These are phyloP conservation scores for Saprolegnia diclina DNA, from an alignment of 352 stramenopile species.

Conservation along the genomic window DNA sequence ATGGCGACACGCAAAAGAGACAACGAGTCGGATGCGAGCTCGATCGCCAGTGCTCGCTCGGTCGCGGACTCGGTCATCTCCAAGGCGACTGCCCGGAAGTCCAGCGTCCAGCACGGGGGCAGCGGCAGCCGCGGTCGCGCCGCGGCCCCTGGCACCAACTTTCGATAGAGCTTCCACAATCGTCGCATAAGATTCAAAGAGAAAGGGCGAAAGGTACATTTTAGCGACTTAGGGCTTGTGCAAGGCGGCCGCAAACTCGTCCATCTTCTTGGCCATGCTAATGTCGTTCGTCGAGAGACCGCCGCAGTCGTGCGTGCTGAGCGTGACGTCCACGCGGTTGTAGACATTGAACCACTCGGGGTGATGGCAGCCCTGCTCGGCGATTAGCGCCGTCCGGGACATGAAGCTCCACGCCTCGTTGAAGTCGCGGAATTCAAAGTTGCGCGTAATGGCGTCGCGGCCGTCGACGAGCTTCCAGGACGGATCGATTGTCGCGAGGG, in stretches of 20 bases:
- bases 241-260: slow-evolving; percentile 41
- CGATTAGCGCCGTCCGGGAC: slow-evolving; percentile 57
- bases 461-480: slow-evolving; percentile 47
- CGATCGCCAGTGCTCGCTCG: slow-evolving; percentile 49
- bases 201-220: no score
- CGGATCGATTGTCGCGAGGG: slow-evolving; percentile 40
- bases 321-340: slow-evolving; percentile 94
- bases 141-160: neutral
- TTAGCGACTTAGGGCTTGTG: neutral
- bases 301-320: slow-evolving; percentile 94
- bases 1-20: slow-evolving; percentile 44
- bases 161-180: slow-evolving; percentile 3
- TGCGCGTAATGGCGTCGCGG: slow-evolving; percentile 77
- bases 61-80: slow-evolving; percentile 76
- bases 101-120: slow-evolving; percentile 32
- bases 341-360: slow-evolving; percentile 99
- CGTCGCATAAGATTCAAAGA: no score
- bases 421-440: slow-evolving; percentile 83
- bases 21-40: slow-evolving; percentile 48
- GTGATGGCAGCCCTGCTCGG: slow-evolving; percentile 93
- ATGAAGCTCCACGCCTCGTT: slow-evolving; percentile 79
- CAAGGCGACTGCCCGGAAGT: slow-evolving; percentile 58
- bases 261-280: slow-evolving; percentile 65
- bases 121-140: slow-evolving; percentile 13
- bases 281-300: slow-evolving; percentile 89